phyloP scores from a whole-genome alignment of 2,329 filamentous ascomycete genomes.

The Emmonsia crescens region DNA sequence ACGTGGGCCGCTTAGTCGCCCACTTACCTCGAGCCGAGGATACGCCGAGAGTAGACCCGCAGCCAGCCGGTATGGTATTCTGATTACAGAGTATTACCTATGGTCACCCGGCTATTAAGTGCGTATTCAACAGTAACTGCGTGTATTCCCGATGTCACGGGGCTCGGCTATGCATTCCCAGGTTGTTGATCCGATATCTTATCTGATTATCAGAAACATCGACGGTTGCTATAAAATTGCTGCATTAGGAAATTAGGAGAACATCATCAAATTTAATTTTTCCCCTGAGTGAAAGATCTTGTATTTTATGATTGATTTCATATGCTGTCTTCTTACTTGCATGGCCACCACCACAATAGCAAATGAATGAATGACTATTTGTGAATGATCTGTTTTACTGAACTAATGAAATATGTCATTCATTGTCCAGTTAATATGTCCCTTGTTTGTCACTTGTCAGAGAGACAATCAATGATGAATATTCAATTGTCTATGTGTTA shows the following conservation, averaged over 20 bases:
- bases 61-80: background rate
- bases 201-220: slow-evolving; percentile 2
- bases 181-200: slow-evolving; percentile 1
- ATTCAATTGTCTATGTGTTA: background rate
- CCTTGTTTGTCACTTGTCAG: too few species aligned
- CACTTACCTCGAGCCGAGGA: slow-evolving; percentile 1
- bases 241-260: background rate
- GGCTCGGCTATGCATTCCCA: background rate
- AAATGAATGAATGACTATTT: background rate
- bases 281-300: background rate
- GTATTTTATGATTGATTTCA: too few species aligned
- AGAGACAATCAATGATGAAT: background rate
- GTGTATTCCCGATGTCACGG: background rate
- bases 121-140: background rate
- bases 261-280: background rate
- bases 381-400: background rate
- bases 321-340: background rate
- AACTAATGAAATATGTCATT: background rate
- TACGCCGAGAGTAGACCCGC: background rate
- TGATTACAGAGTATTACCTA: background rate
- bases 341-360: background rate
- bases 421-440: background rate
- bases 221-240: background rate
- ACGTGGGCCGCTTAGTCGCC: too few species aligned
- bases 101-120: background rate